Evolutionary conservation across 2,329 filamentous ascomycete species (phyloP), one percentile per base, ranked within the genome.

Genomic region (Hymenoscyphus salicellus): DNA sequence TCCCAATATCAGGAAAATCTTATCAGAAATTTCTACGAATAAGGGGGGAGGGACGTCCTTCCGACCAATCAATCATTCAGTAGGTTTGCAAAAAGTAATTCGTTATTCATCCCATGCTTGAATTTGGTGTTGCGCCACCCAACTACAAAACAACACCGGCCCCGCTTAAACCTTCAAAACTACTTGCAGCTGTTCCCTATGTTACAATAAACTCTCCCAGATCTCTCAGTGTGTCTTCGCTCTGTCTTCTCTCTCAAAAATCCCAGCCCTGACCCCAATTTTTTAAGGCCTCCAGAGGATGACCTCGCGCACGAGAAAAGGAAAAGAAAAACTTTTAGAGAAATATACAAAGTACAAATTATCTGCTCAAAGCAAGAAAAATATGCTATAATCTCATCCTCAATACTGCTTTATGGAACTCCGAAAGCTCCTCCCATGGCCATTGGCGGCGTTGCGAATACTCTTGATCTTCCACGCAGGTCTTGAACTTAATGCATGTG

Each of bases 401-500:
- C 58, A 61, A 38, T 49, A 60, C 55, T 64, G 43, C 32, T 56
- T 67, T 30, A 65, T 41, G 46, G 69, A 71, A 62, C 62, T 65
- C 60, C 65, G 46, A 43, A 68, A 68, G 41, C 60, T 63, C 23
- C 66, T 65, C 6, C 52, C 20, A 16, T 60, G 62, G 3, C 63
- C 38, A 56, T 70, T 69, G 11, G 64, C 64, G 5, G 46, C 20
- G 8, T 62, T 62, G 5, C 64, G 38, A 58, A 70, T 69, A 11
- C 63, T 33, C 41, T 68, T 71, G 14, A 59, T 10, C 49, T 68
- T 71, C 2, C 65, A 57, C 36, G 63, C 64, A 55, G 70, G 65
- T 59, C 70, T 73, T 1, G 66, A 67, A 38, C 69, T 65, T n/a
- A 73, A 65, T 23, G 72, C 41, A 26, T 49, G 65, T 55, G 73